Base-by-base conservation (phyloP, 345 rosid species). In the Stellera chamaejasme region DNA sequence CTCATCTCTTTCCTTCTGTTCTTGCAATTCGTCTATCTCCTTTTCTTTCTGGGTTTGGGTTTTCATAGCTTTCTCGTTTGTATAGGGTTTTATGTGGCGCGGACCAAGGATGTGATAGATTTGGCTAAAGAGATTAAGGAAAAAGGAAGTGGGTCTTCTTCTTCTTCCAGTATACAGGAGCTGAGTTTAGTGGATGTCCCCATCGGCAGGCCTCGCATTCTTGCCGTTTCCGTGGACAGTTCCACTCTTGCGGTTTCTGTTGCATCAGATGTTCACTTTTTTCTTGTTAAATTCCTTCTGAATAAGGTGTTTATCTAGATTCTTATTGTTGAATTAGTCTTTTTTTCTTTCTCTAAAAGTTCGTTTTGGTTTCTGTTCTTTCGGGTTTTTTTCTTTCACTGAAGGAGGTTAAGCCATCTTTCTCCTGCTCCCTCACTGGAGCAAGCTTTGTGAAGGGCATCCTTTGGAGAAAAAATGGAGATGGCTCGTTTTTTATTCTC, bases 21-120 rank as follows among this genome's bases (percentile, higher is more conserved):
- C 26, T 7, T 46, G 13, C 15, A 13, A 25, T 25, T 10, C 41
- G 12, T 7, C 11, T 26, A 11, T 53, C 10, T 28, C 19, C 32
- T 41, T 4, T 46, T 48, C 6, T 41, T 32, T 27, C 23, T 42
- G 16, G 23, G 23, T 59, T 27, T 41, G 4, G 27, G 50, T 48
- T 42, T 60, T 15, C 48, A 19, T 9, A 16, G 44, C 54, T 54
- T 67, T 54, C 51, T 42, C 56, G 25, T 25, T 12, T 49, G 11
- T 42, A 32, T 72, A 92, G 98, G 99, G 78, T 93, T 93, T 78
- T 72, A 66, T 41, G 95, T 81, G 51, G 92, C 81, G 54, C 84
- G 76, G 65, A 84, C 86, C 9, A 75, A 76, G 68, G 96, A 85
- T 66, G 82, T 82, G 32, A 79, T 87, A 54, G 82, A 83, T 61